phyloP scores from a whole-genome alignment of 208 protist species.

The Kentomonas sorsogonicus region DNA sequence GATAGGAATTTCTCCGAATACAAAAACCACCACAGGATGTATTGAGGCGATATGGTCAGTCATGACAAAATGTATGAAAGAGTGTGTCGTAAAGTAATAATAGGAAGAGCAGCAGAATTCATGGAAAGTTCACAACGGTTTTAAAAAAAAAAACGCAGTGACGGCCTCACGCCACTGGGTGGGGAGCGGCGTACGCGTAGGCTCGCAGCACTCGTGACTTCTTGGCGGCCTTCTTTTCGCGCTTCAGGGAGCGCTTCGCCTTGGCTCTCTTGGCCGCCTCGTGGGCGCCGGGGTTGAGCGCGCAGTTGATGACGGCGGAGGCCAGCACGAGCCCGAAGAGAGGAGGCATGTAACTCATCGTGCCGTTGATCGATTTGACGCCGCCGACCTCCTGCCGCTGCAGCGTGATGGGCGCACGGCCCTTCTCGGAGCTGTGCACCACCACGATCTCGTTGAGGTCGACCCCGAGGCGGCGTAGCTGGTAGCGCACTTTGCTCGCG shows the following conservation, averaged over 20 bases:
- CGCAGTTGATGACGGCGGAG: slow-evolving; percentile 62
- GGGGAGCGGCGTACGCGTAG: not conserved
- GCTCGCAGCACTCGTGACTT: slow-evolving; percentile 5
- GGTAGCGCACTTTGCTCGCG: slow-evolving; percentile 51
- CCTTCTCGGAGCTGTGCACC: slow-evolving; percentile 65
- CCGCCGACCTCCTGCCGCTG: slow-evolving; percentile 75
- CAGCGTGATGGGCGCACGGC: slow-evolving; percentile 50
- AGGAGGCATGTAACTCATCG: slow-evolving; percentile 88
- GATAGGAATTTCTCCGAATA: no score
- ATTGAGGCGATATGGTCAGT: no score
- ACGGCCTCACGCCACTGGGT: no score
- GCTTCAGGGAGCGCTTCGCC: slow-evolving; percentile 27
- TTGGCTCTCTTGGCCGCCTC: slow-evolving; percentile 27
- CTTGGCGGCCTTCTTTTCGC: slow-evolving; percentile 24
- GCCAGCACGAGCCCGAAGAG: slow-evolving; percentile 80
- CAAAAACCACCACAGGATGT: no score
- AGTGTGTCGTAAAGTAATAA: no score
- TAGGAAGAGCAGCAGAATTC: no score
- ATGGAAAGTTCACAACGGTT: no score
- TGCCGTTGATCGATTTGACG: slow-evolving; percentile 79
- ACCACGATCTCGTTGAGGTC: slow-evolving; percentile 49
- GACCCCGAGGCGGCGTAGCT: slow-evolving; percentile 59
- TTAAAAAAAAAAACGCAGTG: no score
- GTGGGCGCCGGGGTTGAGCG: slow-evolving; percentile 43
- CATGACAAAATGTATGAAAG: no score